Percentiles rank a stretch among this genome's conserved stretches.
These are phyloP conservation scores for Urochloa ruziziensis DNA, from an alignment of 176 grass and related monocot genomes.

Conservation along the genomic window DNA sequence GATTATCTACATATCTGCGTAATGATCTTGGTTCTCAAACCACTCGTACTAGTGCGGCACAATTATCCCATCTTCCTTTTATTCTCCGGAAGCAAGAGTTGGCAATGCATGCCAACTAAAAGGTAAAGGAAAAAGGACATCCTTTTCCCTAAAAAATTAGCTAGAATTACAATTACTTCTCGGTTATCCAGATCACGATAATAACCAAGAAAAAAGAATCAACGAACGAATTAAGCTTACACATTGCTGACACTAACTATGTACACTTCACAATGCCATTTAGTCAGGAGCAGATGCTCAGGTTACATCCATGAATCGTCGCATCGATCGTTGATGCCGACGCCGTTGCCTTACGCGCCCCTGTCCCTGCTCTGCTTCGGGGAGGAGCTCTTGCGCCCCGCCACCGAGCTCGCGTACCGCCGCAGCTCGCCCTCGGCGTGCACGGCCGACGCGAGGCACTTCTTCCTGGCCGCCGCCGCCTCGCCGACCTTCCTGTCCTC, in stretches of 20 bases:
- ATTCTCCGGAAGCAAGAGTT: not conserved
- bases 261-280: not conserved
- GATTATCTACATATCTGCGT: no score
- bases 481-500: not conserved
- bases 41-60: not conserved
- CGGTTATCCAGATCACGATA: not conserved
- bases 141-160: not conserved
- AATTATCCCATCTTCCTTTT: not conserved
- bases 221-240: not conserved
- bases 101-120: not conserved
- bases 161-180: not conserved
- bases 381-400: conserved; percentile 19
- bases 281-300: not conserved
- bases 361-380: conserved; percentile 37
- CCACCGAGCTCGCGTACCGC: conserved; percentile 40
- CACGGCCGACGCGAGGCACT: conserved; percentile 11
- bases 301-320: not conserved
- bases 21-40: not conserved
- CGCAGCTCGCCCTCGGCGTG: not conserved
- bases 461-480: not conserved
- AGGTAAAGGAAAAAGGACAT: not conserved
- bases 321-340: no score
- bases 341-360: not conserved
- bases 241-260: not conserved
- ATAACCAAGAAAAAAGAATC: conserved; percentile 35